A percentile compares a stretch with the other conserved stretches of the same genome.
phyloP scores from a whole-genome alignment of 2,329 filamentous ascomycete species.

The Bertia moriformis region DNA sequence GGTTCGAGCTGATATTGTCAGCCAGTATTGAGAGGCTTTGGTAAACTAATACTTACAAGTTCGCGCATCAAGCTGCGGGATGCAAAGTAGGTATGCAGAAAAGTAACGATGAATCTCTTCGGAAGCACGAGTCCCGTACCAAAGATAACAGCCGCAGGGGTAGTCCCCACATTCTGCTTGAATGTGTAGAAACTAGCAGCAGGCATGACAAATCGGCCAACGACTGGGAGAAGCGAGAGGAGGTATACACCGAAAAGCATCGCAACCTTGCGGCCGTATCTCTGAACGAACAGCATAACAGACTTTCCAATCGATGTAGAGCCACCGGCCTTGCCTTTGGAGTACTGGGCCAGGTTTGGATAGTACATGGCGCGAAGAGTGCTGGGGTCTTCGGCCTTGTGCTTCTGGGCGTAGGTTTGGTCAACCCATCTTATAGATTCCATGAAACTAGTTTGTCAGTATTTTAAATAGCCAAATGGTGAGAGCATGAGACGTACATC shows the following conservation, averaged over 20 bases:
- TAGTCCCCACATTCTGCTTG: conserved; percentile 66
- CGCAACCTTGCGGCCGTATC: conserved; percentile 60
- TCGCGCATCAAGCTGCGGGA: conserved; percentile 84
- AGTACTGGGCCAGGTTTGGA: conserved; percentile 54
- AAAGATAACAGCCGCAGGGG: conserved; percentile 71
- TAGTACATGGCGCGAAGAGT: conserved; percentile 70
- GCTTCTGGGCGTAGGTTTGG: conserved; percentile 73
- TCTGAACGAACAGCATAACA: conserved; percentile 49
- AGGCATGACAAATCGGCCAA: conserved; percentile 76
- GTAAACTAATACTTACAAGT: conserved; percentile 22
- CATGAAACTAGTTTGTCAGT: conserved; percentile 63
- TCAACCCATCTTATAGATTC: conserved; percentile 87
- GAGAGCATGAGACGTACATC: conserved; percentile 35
- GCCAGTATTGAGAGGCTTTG: too few relatives aligned
- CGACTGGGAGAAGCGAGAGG: conserved; percentile 62
- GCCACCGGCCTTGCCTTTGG: conserved; percentile 33
- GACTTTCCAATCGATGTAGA: conserved; percentile 36
- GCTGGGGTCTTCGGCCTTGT: conserved; percentile 60
- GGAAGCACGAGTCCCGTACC: conserved; percentile 67
- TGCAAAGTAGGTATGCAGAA: conserved; percentile 84
- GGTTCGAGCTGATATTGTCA: conserved; percentile 48
- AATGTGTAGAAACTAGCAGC: conserved; percentile 90
- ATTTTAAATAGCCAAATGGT: neutral
- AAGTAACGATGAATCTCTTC: conserved; percentile 64
- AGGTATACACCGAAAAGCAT: conserved; percentile 66